Evolutionary conservation across 108 stramenopile species (phyloP).

Genomic region (Nitzschia sp.): DNA sequence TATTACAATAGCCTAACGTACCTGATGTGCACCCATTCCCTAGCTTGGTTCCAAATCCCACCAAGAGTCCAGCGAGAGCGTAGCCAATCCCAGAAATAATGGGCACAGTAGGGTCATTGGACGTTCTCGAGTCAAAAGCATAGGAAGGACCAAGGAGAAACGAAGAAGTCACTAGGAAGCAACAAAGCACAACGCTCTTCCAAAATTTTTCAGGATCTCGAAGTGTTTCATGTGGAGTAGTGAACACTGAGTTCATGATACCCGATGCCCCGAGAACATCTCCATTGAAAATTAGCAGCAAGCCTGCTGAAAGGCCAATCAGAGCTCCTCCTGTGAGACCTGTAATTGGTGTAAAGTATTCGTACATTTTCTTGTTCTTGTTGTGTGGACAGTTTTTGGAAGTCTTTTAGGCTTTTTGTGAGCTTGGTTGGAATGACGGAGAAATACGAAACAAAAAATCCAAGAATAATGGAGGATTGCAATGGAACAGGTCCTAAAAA

Average conservation of each 20-base stretch:
- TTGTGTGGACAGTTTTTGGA: too few relatives aligned
- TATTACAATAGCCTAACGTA: too few relatives aligned
- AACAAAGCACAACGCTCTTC: constrained; percentile 53
- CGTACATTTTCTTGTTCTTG: too few relatives aligned
- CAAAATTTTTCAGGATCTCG: constrained; percentile 38
- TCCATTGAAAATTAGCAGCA: constrained; percentile 64
- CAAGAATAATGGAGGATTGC: too few relatives aligned
- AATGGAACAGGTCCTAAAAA: too few relatives aligned
- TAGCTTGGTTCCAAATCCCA: constrained; percentile 71
- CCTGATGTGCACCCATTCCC: constrained; percentile 73
- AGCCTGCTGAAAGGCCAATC: constrained; percentile 23
- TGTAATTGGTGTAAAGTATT: constrained; percentile 7
- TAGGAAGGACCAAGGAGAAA: constrained; percentile 7
- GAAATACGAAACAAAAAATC: too few relatives aligned
- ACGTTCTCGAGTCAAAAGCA: constrained; percentile 4
- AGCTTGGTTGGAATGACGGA: too few relatives aligned
- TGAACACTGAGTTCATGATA: constrained; percentile 40
- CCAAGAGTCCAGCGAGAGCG: constrained; percentile 59
- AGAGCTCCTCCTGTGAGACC: constrained; percentile 10
- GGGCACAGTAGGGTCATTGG: constrained; percentile 5
- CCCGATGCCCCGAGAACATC: constrained; percentile 72
- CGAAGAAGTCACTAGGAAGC: constrained; percentile 45
- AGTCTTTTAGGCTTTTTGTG: too few relatives aligned
- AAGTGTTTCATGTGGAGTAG: constrained; percentile 34
- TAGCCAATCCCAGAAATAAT: constrained; percentile 38